Conservation (phyloP, 805 yeast genomes). For the Ogataea degrootiae region DNA sequence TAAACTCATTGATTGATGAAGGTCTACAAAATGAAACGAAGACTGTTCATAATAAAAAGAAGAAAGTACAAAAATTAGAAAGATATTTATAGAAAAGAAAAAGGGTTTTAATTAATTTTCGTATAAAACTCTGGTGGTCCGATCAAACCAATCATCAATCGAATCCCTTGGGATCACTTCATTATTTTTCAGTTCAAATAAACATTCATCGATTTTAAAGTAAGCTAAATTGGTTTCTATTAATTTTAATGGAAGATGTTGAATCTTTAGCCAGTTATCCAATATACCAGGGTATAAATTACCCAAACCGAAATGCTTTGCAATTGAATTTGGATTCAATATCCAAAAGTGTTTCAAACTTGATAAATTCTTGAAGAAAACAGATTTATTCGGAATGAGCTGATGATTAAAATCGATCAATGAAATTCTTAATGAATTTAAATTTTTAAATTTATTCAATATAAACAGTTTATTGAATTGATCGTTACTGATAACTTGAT, state of each 20-base stretch:
- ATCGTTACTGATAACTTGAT: conserved; percentile 10
- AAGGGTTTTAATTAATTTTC: conserved; percentile 3
- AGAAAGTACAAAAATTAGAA: conserved; percentile 7
- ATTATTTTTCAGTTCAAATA: conserved; percentile 36
- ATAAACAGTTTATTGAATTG: conserved; percentile 17
- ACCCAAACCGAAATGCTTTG: conserved; percentile 52
- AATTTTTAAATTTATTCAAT: conserved; percentile 11
- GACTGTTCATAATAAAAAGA: neutral
- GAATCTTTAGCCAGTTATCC: conserved; percentile 55
- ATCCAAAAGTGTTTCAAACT: conserved; percentile 37
- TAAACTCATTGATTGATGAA: neutral
- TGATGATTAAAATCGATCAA: conserved; percentile 24
- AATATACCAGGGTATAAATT: conserved; percentile 48
- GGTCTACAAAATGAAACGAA: neutral
- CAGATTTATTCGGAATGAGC: conserved; percentile 25
- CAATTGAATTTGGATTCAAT: conserved; percentile 47
- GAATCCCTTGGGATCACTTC: conserved; percentile 40
- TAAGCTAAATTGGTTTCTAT: conserved; percentile 29
- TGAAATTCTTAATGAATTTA: conserved; percentile 39
- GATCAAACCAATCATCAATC: conserved; percentile 43
- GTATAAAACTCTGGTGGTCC: conserved; percentile 16
- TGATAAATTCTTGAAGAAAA: conserved; percentile 24
- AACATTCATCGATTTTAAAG: conserved; percentile 44
- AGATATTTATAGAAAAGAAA: conserved; percentile 4
- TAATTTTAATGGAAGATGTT: conserved; percentile 45